These are phyloP conservation scores for Xylaria cubensis DNA, from an alignment of 495 filamentous ascomycete species.

Conservation along the genomic window DNA sequence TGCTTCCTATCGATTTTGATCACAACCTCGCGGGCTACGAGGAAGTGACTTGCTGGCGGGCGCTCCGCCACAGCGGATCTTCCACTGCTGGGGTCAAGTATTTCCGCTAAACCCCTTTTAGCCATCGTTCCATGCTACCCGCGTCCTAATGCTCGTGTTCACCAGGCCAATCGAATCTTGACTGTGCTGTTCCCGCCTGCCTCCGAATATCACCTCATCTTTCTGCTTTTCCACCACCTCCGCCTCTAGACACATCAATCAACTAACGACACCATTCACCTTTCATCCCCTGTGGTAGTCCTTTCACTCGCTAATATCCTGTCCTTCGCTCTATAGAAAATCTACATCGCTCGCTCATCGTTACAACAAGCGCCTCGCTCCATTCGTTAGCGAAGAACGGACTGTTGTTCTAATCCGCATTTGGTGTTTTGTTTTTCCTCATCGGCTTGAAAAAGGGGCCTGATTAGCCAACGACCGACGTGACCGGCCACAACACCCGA, in stretches of 20 bases:
- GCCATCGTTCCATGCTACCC: slow-evolving; percentile 21
- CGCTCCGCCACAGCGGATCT: slow-evolving; percentile 20
- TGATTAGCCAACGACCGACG: slow-evolving; percentile 8
- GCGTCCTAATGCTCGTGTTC: slow-evolving; percentile 26
- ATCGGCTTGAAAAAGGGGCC: slow-evolving; percentile 9
- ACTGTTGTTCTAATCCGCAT: slow-evolving; percentile 23
- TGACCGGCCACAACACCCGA: background rate
- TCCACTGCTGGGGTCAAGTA: slow-evolving; percentile 8
- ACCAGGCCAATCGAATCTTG: slow-evolving; percentile 22
- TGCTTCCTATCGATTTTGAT: too few relatives aligned
- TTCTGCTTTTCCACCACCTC: slow-evolving; percentile 22
- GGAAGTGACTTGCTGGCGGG: background rate
- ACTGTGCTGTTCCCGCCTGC: slow-evolving; percentile 22
- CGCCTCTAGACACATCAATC: slow-evolving; percentile 10
- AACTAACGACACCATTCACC: slow-evolving; percentile 15
- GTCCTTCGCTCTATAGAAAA: slow-evolving; percentile 25
- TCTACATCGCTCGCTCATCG: slow-evolving; percentile 20
- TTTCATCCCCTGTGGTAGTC: slow-evolving; percentile 13
- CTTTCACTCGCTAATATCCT: slow-evolving; percentile 21
- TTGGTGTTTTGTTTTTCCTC: slow-evolving; percentile 25
- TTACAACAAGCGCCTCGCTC: background rate
- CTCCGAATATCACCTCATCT: slow-evolving; percentile 15
- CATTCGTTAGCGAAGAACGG: slow-evolving; percentile 20
- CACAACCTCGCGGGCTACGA: too few relatives aligned
- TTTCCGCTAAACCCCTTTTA: slow-evolving; percentile 24